Conservation (phyloP, 2,329 filamentous ascomycete species). For the Metarhizium brunneum region DNA sequence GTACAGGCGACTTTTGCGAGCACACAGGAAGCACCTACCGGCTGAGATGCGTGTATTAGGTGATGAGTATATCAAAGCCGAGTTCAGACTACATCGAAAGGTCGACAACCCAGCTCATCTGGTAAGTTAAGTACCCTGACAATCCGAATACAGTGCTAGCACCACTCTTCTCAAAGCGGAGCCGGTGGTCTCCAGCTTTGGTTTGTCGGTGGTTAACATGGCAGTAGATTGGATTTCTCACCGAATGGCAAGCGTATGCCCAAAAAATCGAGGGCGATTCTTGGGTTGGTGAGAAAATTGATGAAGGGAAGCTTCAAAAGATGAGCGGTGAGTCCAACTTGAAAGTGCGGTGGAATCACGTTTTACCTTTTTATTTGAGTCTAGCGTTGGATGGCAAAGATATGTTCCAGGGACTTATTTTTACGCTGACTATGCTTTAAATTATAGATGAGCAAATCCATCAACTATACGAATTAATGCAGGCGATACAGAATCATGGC, state of each 20-base stretch:
- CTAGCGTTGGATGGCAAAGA: not conserved
- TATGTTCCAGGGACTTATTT: not conserved
- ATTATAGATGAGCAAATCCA: constrained; percentile 76
- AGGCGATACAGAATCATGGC: constrained; percentile 51
- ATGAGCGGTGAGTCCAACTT: constrained; percentile 66
- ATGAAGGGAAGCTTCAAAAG: constrained; percentile 75
- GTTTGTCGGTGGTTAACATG: not conserved
- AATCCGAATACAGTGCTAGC: not conserved
- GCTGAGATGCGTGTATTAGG: constrained; percentile 70
- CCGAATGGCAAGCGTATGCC: constrained; percentile 92
- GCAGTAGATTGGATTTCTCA: constrained; percentile 79
- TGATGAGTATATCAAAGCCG: constrained; percentile 86
- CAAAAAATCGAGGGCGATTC: constrained; percentile 81
- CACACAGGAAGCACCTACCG: constrained; percentile 72
- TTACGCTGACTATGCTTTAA: not conserved
- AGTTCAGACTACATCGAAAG: constrained; percentile 75
- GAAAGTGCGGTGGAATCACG: no score
- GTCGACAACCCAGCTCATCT: constrained; percentile 90
- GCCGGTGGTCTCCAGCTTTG: not conserved
- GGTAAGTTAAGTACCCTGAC: constrained; percentile 48
- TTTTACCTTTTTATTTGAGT: not conserved
- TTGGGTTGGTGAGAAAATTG: constrained; percentile 80
- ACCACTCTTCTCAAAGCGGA: no score
- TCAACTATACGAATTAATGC: constrained; percentile 91
- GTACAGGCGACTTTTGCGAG: constrained; percentile 78